Evolutionary conservation across 768 basidiomycete genomes (phyloP), one percentile per base, ranked within the genome.

Genomic region (Leucosporidium yakuticum): DNA sequence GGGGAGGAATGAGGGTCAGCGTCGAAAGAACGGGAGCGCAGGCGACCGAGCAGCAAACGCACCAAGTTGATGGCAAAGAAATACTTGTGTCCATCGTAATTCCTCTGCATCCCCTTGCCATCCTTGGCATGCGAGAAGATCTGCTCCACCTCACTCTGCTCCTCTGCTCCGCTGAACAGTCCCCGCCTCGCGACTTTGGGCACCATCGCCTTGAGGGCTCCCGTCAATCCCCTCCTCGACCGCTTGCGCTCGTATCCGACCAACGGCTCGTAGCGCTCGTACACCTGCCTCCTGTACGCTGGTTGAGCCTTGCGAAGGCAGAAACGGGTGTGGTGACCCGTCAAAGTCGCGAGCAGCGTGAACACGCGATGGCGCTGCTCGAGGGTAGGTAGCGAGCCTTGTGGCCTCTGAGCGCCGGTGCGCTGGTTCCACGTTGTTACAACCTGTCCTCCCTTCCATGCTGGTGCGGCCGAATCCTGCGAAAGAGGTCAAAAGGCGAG

Each of bases 51-150:
- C 67, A 29, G 53, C 53, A 51, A 27, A 25, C 31, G 54, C 31
- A 31, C 54, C 25, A 98, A 83, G 80, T 99, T 99, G 84, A 99
- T 98, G 68, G 92, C 95, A 80, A 99, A 96, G 80, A 91, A 98
- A 79, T 98, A 99, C 78, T 99, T 98, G 85, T 99, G 96, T 72
- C 88, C 73, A 27, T 74, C 70, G 64, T 71, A 71, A 8, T 31
- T 47, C 19, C 36, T 50, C 14, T 56, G 47, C 29, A 65, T 39
- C 50, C 59, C 74, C 67, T 77, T 77, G 36, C 81, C 78, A 57
- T 79, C 77, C 74, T 48, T 65, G 81, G 79, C 65, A 83, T 80
- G 44, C 83, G 63, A 56, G 36, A 71, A 75, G 64, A 74, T 72
- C 57, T 70, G 66, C 60, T 74, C 69, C 51, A 72, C 61, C 64